phyloP scores from a whole-genome alignment of 176 grass and related monocot species.

The Pharus latifolius region DNA sequence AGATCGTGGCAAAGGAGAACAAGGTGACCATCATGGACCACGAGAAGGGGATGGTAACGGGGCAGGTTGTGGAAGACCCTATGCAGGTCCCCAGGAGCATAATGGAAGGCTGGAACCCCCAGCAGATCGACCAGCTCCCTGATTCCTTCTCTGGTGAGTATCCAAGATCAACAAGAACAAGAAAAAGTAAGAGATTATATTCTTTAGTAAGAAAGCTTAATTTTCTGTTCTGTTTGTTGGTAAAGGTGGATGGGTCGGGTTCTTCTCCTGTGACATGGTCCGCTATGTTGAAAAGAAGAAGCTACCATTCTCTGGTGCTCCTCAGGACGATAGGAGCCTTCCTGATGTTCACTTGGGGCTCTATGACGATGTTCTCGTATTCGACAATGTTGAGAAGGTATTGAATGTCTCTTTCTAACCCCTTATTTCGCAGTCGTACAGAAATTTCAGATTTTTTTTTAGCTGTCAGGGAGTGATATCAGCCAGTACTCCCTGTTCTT shows the following conservation, averaged over 20 bases:
- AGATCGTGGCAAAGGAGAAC: conserved; percentile 58
- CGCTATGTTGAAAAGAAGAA: conserved; percentile 88
- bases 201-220: background rate
- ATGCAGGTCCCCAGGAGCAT: conserved; percentile 59
- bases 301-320: conserved; percentile 58
- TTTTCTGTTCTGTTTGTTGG: background rate
- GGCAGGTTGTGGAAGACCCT: conserved; percentile 51
- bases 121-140: conserved; percentile 54
- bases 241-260: conserved; percentile 78
- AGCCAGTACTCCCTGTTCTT: background rate
- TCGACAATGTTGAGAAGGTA: conserved; percentile 89
- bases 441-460: background rate
- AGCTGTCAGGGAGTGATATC: background rate
- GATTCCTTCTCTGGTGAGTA: conserved; percentile 40
- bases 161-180: background rate
- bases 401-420: background rate
- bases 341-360: conserved; percentile 78
- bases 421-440: background rate
- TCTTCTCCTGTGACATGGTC: conserved; percentile 81
- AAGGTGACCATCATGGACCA: conserved; percentile 67
- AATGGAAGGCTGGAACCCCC: conserved; percentile 57
- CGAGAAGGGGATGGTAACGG: conserved; percentile 34
- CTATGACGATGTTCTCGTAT: conserved; percentile 75
- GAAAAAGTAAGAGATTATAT: background rate
- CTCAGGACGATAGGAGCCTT: conserved; percentile 60